Evolutionary conservation across 2,329 filamentous ascomycete species (phyloP).

Genomic region (Leptographium lundbergii): DNA sequence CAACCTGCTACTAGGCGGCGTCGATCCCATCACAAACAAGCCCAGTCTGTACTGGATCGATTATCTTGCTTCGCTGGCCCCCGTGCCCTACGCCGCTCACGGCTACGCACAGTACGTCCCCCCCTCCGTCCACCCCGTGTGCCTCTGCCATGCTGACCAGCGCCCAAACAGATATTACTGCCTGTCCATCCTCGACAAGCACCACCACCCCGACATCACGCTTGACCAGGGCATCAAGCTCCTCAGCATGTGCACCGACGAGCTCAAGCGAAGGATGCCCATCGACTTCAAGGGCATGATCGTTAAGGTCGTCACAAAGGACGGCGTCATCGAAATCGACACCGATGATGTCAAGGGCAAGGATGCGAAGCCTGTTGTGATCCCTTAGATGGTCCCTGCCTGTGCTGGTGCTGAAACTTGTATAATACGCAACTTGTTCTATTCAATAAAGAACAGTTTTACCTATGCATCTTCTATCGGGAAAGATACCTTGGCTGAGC

Average conservation of each 20-base stretch:
- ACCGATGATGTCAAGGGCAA: conserved; percentile 63
- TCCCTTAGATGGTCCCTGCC: conserved; percentile 27
- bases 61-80: conserved; percentile 80
- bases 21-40: conserved; percentile 83
- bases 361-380: conserved; percentile 34
- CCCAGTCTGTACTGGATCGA: conserved; percentile 95
- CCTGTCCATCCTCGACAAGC: conserved; percentile 93
- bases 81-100: conserved; percentile 89
- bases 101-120: conserved; percentile 77
- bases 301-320: conserved; percentile 91
- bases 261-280: conserved; percentile 90
- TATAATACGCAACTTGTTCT: neutral
- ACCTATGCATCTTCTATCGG: too few relatives aligned
- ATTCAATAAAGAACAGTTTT: too few relatives aligned
- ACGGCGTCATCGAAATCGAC: conserved; percentile 74
- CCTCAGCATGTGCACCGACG: conserved; percentile 87
- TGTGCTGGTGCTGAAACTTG: neutral
- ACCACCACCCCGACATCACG: conserved; percentile 89
- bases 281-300: conserved; percentile 97
- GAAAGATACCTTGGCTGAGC: too few relatives aligned
- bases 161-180: conserved; percentile 69
- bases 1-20: conserved; percentile 87
- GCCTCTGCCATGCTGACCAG: neutral
- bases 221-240: conserved; percentile 86
- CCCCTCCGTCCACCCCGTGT: conserved; percentile 18